Percentiles rank a stretch among this genome's conserved stretches.
phyloP scores from a whole-genome alignment of 202 grass and related monocot species.

The Carex sylvatica region DNA sequence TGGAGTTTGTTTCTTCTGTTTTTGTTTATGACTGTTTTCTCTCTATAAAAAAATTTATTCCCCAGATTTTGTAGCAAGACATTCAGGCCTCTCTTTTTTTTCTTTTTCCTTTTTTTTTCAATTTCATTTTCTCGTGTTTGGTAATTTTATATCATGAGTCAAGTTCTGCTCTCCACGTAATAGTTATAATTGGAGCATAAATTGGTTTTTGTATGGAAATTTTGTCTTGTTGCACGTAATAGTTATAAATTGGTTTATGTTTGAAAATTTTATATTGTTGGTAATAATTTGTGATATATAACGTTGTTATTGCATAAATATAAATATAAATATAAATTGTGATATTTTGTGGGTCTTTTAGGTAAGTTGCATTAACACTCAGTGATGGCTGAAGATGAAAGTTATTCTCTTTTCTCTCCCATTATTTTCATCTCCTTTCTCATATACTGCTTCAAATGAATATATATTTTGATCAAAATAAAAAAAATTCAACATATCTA shows the following conservation, averaged over 20 bases:
- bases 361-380: no score
- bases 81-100: background rate
- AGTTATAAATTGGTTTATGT: background rate
- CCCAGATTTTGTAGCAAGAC: background rate
- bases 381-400: no score
- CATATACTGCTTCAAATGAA: no score
- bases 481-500: no score
- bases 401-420: no score
- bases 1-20: background rate
- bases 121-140: background rate
- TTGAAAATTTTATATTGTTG: background rate
- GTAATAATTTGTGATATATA: no score
- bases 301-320: no score
- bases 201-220: background rate
- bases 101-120: background rate
- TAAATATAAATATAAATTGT: no score
- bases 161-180: background rate
- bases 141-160: background rate
- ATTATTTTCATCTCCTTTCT: no score
- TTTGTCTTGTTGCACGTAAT: background rate
- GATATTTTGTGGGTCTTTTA: no score
- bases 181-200: background rate
- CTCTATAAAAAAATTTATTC: background rate
- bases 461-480: no score
- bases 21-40: background rate